These are phyloP conservation scores for Geranium brycei DNA, from an alignment of 345 rosid species.

Conservation along the genomic window DNA sequence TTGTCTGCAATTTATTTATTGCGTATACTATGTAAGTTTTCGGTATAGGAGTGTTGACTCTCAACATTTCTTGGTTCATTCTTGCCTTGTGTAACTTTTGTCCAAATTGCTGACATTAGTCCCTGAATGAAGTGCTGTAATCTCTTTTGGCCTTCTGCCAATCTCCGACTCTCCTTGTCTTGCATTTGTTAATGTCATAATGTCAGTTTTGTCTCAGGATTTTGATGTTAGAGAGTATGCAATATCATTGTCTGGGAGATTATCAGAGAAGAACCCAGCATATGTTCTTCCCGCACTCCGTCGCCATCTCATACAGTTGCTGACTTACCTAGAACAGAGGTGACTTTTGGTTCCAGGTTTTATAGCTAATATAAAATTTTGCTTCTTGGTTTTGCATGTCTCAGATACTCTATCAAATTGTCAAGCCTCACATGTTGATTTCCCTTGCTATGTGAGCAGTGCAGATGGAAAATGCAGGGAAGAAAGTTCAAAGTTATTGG, in stretches of 20 bases:
- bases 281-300: conserved; percentile 99
- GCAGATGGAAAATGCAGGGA: conserved; percentile 94
- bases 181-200: conserved; percentile 7
- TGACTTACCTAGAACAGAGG: conserved; percentile 95
- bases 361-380: neutral
- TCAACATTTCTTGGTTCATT: no score
- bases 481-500: conserved; percentile 94
- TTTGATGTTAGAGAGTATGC: conserved; percentile 90
- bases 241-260: conserved; percentile 87
- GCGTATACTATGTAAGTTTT: no score
- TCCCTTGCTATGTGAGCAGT: conserved; percentile 56
- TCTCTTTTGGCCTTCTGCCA: neutral
- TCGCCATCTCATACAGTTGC: conserved; percentile 90
- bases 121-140: neutral
- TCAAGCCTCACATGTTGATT: conserved; percentile 16
- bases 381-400: neutral
- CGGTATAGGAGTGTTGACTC: no score
- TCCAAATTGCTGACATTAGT: no score
- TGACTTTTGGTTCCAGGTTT: conserved; percentile 17
- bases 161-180: neutral
- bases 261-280: conserved; percentile 96
- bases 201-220: conserved; percentile 43
- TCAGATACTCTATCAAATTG: neutral
- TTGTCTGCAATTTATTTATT: no score
- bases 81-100: no score